Evolutionary conservation across 1,139 yeast genomes (phyloP), one percentile per base, ranked within the genome.

Genomic region (Fermentozyma sake): DNA sequence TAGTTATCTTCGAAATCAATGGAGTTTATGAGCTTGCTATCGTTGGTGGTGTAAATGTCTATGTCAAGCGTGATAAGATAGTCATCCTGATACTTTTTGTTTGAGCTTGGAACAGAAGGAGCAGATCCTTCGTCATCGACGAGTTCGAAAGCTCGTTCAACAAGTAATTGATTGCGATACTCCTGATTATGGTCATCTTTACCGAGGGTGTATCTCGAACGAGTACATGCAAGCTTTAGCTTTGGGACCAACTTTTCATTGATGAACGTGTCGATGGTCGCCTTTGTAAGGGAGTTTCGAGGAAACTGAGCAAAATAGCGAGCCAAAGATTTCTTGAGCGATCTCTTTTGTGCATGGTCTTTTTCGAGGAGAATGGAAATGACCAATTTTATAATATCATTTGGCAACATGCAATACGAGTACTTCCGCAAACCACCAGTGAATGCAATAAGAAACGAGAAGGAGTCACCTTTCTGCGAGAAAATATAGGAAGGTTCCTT

Each of bases 231-330:
- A 11, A 76, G 48, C 35, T 66, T 72, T 53, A 43, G 55, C 30
- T 50, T 60, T 13, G 75, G 86, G 47, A 61, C 63, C 40, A 67
- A 61, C 22, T 61, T 53, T 39, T 68, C 68, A 10, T 70, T 58
- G 16, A 71, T 50, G 10, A 78, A 54, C 59, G 76, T 27, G 12
- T 36, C 38, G 13, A 50, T 29, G n/a, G 49, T 39, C 14, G 29
- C 20, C n/a, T 37, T 38, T 6, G 50, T 44, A 34, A 44, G 37
- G 23, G 55, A 48, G 11, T 48, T 42, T 3, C 30, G 35, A 12
- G 52, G 38, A n/a, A 19, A 6, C 11, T 14, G 12, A 6, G 16
- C 16, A 5, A 23, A 7, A n/a, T n/a, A n/a, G n/a, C n/a, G n/a
- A 3, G 24, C 24, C 17, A 27, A 18, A 18, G 17, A 18, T 7